Percentiles rank a stretch among this genome's conserved stretches.
Evolutionary conservation across 805 yeast genomes (phyloP).

Genomic region (Diddensiella caesifluorescens): DNA sequence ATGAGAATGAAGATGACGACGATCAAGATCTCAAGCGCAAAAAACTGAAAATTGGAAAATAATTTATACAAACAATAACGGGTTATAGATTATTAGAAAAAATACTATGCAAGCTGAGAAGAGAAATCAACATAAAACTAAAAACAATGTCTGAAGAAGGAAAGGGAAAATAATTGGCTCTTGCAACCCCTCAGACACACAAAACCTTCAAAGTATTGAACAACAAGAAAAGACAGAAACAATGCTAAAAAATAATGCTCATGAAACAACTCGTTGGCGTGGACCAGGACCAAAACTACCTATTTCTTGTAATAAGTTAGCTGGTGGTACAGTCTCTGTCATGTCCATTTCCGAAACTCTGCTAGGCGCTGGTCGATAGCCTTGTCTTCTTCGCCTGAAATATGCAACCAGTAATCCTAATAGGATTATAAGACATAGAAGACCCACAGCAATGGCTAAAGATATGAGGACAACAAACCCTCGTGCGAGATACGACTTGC

Average conservation of each 20-base stretch:
- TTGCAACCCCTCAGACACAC: no score
- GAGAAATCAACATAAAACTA: slow-evolving; percentile 4
- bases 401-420: slow-evolving; percentile 40
- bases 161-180: no score
- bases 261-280: not conserved
- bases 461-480: slow-evolving; percentile 69
- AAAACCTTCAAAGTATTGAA: no score
- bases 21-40: no score
- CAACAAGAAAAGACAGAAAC: no score
- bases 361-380: slow-evolving; percentile 44
- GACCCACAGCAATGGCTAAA: slow-evolving; percentile 59
- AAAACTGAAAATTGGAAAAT: no score
- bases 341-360: slow-evolving; percentile 57
- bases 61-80: slow-evolving; percentile 1
- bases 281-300: slow-evolving; percentile 30
- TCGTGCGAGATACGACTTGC: slow-evolving; percentile 33
- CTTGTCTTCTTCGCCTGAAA: slow-evolving; percentile 37
- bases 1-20: no score
- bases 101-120: slow-evolving; percentile 7
- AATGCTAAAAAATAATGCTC: no score
- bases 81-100: slow-evolving; percentile 6
- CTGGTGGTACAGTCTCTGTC: slow-evolving; percentile 60
- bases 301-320: slow-evolving; percentile 42
- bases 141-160: no score
- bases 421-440: slow-evolving; percentile 38